Evolutionary conservation across 768 basidiomycete genomes (phyloP).

Genomic region (Rhodosporidiobolus sp.): DNA sequence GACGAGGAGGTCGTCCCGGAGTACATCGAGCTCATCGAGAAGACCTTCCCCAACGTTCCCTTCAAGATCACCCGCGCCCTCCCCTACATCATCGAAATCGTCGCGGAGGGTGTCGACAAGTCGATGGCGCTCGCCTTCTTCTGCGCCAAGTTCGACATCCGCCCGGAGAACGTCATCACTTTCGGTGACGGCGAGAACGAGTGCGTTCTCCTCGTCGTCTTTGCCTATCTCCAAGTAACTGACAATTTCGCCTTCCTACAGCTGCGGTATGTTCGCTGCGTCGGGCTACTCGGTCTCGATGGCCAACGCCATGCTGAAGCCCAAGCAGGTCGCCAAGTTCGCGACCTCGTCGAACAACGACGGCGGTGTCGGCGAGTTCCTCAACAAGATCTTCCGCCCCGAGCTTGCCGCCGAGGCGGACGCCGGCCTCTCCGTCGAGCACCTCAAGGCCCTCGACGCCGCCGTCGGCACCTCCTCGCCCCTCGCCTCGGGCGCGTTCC

Average conservation of each 20-base stretch:
- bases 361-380: constrained; percentile 41
- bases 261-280: constrained; percentile 36
- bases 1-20: constrained; percentile 39
- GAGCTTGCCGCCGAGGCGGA: constrained; percentile 11
- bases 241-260: background rate
- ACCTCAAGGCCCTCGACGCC: constrained; percentile 32
- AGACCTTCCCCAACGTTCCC: constrained; percentile 32
- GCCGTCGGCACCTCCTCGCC: constrained; percentile 15
- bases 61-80: constrained; percentile 42
- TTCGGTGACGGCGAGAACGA: constrained; percentile 44
- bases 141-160: constrained; percentile 38
- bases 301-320: constrained; percentile 40
- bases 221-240: background rate
- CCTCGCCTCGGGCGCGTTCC: constrained; percentile 33
- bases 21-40: constrained; percentile 36
- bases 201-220: constrained; percentile 2
- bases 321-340: constrained; percentile 36
- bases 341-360: constrained; percentile 38
- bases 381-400: constrained; percentile 40
- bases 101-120: constrained; percentile 41
- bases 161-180: constrained; percentile 39
- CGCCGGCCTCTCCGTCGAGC: constrained; percentile 20
- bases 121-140: constrained; percentile 40
- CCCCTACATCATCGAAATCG: constrained; percentile 43
- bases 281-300: constrained; percentile 37